phyloP scores from a whole-genome alignment of 495 filamentous ascomycete species.

The Extremus antarcticus region DNA sequence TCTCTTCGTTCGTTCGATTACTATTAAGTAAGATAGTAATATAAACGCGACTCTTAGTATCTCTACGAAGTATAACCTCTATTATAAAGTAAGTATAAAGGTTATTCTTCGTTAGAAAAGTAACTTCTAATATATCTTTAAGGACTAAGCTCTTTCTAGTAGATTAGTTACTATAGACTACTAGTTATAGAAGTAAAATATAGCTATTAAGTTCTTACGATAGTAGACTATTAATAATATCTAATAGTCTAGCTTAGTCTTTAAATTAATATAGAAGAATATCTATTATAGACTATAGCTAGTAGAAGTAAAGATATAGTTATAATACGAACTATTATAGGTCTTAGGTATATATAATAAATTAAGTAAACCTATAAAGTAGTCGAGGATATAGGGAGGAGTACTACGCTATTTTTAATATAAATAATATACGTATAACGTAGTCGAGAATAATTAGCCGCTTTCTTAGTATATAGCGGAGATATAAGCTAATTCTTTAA shows the following conservation, averaged over 20 bases:
- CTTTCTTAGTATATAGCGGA: not conserved
- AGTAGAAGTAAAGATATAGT: not conserved
- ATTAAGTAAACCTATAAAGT: not conserved
- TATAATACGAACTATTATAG: not conserved
- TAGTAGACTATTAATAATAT: conserved; percentile 8
- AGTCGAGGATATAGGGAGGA: not conserved
- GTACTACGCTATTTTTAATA: not conserved
- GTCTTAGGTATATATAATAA: not conserved
- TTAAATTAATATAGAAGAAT: not conserved
- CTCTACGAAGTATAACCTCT: conserved; percentile 44
- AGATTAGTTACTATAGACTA: conserved; percentile 21
- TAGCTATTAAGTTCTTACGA: conserved; percentile 4
- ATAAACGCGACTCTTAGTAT: not conserved
- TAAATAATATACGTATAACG: not conserved
- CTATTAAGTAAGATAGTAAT: conserved; percentile 1
- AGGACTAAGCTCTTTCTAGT: conserved; percentile 22
- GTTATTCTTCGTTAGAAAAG: conserved; percentile 37
- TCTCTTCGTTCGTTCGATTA: not conserved
- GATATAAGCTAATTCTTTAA: not conserved
- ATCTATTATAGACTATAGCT: not conserved
- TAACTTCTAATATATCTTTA: conserved; percentile 25
- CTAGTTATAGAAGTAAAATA: conserved; percentile 13
- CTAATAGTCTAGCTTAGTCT: conserved; percentile 4
- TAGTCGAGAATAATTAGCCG: not conserved
- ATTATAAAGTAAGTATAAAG: conserved; percentile 50